Conservation (phyloP, 2,329 filamentous ascomycete genomes). For the Diaporthe longicolla region DNA sequence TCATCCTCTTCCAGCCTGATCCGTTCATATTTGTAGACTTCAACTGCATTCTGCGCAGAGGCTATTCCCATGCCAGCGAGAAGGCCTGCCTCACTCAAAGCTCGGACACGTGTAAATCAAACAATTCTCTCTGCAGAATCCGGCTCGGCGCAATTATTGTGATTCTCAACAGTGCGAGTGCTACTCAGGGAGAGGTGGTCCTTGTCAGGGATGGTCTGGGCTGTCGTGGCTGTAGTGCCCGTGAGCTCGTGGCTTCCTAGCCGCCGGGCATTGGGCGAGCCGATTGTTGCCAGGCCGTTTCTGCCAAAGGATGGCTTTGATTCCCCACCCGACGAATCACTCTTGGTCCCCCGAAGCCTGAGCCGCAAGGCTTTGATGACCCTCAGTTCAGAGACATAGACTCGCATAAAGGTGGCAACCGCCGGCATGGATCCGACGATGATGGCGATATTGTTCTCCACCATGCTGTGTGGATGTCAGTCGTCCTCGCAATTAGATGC, state of each 20-base stretch:
- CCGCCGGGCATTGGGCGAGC: background rate
- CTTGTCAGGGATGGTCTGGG: background rate
- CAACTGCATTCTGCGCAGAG: too few relatives aligned
- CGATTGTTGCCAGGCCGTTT: background rate
- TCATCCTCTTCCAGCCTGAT: too few relatives aligned
- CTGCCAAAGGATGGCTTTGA: background rate
- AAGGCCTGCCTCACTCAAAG: background rate
- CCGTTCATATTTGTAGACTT: background rate
- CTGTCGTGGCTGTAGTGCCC: background rate
- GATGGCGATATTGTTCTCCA: slow-evolving; percentile 22
- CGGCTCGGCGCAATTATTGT: background rate
- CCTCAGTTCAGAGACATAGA: background rate
- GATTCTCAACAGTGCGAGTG: too few relatives aligned
- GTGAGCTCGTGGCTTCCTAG: background rate
- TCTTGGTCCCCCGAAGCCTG: background rate
- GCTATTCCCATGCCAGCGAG: background rate
- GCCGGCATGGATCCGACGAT: slow-evolving; percentile 29
- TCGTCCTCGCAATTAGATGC: background rate
- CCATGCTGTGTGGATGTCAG: background rate
- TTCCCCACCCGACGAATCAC: too few relatives aligned
- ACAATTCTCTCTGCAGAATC: background rate
- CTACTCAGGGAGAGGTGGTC: background rate
- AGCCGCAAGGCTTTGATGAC: background rate
- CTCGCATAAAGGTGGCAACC: slow-evolving; percentile 1
- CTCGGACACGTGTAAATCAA: background rate